These are phyloP conservation scores for Magnolia kwangsiensis DNA, from an alignment of 164 flowering plant genomes.

Conservation along the genomic window DNA sequence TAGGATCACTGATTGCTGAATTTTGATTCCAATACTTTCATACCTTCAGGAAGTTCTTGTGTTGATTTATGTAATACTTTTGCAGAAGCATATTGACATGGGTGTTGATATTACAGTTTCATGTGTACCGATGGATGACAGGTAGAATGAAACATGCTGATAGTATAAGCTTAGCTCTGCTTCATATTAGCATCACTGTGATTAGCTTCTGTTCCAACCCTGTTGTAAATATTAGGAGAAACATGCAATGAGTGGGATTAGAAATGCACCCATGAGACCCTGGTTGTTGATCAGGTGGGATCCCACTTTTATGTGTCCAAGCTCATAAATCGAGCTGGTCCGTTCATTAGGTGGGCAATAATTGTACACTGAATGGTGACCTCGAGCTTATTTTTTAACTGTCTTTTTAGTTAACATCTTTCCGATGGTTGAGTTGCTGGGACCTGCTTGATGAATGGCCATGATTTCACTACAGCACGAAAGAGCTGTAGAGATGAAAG, in stretches of 20 bases:
- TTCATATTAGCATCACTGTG: neutral
- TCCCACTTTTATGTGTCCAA: neutral
- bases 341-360: too few species aligned
- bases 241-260: neutral
- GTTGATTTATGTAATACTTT: slow-evolving; percentile 7
- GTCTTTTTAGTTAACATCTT: too few species aligned
- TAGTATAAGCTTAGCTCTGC: neutral
- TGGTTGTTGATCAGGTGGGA: neutral
- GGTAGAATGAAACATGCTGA: slow-evolving; percentile 26
- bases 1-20: neutral
- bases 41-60: neutral
- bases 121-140: slow-evolving; percentile 88
- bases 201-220: neutral
- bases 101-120: slow-evolving; percentile 95
- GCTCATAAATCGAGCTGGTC: neutral
- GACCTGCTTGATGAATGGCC: too few species aligned
- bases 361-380: too few species aligned
- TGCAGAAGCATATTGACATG: slow-evolving; percentile 90
- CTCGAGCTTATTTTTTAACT: too few species aligned
- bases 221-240: too few species aligned
- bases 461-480: too few species aligned
- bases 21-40: neutral
- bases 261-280: neutral
- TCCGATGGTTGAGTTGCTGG: too few species aligned
- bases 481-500: neutral